A percentile compares a stretch with the other conserved stretches of the same genome.
Conservation (phyloP, 202 grass and related monocot species). For the Cymbopogon flexuosus region DNA sequence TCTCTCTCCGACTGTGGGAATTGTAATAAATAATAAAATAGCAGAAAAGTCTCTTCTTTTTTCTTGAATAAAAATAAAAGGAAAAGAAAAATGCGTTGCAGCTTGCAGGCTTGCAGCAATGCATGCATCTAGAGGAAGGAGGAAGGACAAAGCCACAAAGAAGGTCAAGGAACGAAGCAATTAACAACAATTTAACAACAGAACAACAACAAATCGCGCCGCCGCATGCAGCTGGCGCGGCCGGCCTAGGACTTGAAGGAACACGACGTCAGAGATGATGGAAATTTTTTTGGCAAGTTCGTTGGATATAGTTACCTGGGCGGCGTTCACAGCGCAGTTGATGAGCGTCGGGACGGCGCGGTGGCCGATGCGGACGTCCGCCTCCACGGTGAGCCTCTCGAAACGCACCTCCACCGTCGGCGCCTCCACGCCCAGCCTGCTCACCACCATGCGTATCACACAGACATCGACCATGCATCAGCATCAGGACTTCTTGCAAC, state of each 20-base stretch:
- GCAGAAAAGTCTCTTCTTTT: neutral
- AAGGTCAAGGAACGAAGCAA: neutral
- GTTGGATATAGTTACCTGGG: constrained; percentile 55
- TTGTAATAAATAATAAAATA: neutral
- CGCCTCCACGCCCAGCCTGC: constrained; percentile 50
- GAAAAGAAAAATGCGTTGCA: too few species aligned
- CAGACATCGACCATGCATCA: neutral
- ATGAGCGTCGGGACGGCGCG: constrained; percentile 68
- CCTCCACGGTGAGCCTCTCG: constrained; percentile 63
- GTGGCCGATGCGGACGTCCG: constrained; percentile 47
- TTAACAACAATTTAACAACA: too few species aligned
- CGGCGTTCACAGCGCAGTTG: constrained; percentile 61
- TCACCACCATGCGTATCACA: neutral
- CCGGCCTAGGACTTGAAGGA: neutral
- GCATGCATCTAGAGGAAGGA: neutral
- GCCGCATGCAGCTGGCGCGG: too few species aligned
- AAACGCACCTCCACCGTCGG: constrained; percentile 63
- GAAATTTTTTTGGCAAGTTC: too few species aligned
- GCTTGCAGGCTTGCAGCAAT: neutral
- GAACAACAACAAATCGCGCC: neutral
- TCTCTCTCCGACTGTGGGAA: neutral
- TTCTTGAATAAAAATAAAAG: neutral
- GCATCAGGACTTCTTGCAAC: neutral
- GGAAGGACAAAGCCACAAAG: neutral
- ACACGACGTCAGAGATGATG: neutral